A percentile compares a stretch with the other conserved stretches of the same genome.
Evolutionary conservation across 192 early-diverging fungal genomes (phyloP).

Genomic region (Coemansia sp.): DNA sequence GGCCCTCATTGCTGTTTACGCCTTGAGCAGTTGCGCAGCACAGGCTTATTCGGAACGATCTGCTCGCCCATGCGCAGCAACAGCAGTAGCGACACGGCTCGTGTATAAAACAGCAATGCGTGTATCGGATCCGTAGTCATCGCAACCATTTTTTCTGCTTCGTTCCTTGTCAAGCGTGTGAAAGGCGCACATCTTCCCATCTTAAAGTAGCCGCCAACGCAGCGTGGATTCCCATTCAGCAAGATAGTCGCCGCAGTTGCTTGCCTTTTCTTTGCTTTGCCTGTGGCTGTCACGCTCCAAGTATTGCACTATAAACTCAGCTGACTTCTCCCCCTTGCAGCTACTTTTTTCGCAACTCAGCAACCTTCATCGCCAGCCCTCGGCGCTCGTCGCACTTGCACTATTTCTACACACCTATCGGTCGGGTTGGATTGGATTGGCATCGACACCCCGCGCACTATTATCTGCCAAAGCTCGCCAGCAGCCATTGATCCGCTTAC

Average conservation of each 20-base stretch:
- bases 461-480: background rate
- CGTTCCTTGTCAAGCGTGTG: background rate
- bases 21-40: background rate
- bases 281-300: background rate
- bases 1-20: background rate
- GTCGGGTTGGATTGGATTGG: background rate
- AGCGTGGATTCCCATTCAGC: background rate
- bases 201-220: background rate
- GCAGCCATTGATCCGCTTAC: background rate
- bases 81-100: background rate
- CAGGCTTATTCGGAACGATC: background rate
- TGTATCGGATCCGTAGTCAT: background rate
- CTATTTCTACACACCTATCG: background rate
- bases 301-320: slow-evolving; percentile 12
- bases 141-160: background rate
- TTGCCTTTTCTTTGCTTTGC: background rate
- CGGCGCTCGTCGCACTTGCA: background rate
- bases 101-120: background rate
- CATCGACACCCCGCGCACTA: slow-evolving; percentile 1
- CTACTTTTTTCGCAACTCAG: background rate
- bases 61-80: background rate
- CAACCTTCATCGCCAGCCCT: background rate
- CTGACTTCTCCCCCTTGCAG: slow-evolving; percentile 6
- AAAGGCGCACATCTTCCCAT: background rate
- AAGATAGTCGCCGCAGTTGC: background rate